A percentile compares a stretch with the other conserved stretches of the same genome.
Evolutionary conservation across 2,329 filamentous ascomycete genomes (phyloP).

Genomic region (Colletotrichum destructivum): DNA sequence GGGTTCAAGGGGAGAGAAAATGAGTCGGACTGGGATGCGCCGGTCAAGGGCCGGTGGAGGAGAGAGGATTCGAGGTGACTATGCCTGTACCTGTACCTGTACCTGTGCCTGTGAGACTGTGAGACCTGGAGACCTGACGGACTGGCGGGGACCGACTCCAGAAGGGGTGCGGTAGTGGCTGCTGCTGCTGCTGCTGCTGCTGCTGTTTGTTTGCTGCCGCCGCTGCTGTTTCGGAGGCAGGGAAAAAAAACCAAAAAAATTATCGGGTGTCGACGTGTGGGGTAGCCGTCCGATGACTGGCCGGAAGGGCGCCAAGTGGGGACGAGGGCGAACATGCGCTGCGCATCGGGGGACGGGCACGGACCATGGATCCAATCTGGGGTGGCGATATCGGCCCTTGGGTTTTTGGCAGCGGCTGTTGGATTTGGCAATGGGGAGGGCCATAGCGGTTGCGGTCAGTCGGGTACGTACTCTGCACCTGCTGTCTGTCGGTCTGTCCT

Average conservation of each 20-base stretch:
- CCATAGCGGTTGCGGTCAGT: neutral
- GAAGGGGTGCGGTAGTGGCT: neutral
- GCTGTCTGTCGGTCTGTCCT: too few species aligned
- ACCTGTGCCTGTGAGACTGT: too few species aligned
- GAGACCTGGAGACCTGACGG: too few species aligned
- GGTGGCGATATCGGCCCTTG: constrained; percentile 40
- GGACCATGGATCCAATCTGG: constrained; percentile 34
- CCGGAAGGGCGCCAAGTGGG: neutral
- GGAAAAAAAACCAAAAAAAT: constrained; percentile 38
- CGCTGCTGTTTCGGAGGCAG: constrained; percentile 34
- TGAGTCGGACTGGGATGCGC: constrained; percentile 6
- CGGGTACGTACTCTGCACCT: neutral
- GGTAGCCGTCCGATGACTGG: constrained; percentile 29
- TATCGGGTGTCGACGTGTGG: constrained; percentile 39
- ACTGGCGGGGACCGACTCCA: neutral
- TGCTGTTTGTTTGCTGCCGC: too few species aligned
- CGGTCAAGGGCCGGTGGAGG: neutral
- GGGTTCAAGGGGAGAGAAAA: constrained; percentile 3
- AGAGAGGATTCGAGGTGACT: neutral
- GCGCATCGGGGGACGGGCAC: constrained; percentile 20
- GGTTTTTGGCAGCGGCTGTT: neutral
- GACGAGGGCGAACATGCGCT: constrained; percentile 28
- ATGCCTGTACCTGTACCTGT: too few species aligned
- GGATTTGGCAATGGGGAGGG: neutral
- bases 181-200: too few species aligned